Conservation (phyloP, 257 asterid species). For the Fraxinus americana region DNA sequence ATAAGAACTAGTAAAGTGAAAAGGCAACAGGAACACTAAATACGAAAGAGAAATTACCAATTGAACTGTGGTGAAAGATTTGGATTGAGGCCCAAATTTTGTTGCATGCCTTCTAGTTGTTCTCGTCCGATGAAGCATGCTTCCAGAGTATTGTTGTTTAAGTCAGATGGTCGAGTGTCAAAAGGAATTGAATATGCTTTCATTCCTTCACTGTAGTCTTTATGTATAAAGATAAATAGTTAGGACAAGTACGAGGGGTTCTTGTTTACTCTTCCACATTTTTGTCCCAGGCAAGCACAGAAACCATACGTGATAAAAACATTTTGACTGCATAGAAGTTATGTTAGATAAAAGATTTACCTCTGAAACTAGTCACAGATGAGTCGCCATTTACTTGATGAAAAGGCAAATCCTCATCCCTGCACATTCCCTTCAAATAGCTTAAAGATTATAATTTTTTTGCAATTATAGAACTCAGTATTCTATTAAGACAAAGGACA, state of each 20-base stretch:
- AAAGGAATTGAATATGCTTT: conserved; percentile 26
- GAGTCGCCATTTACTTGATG: conserved; percentile 26
- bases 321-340: neutral
- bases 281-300: neutral
- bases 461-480: neutral
- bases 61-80: conserved; percentile 32
- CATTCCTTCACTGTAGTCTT: conserved; percentile 28
- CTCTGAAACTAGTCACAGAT: conserved; percentile 29
- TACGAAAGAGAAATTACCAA: conserved; percentile 27
- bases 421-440: conserved; percentile 31
- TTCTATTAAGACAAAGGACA: neutral
- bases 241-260: neutral
- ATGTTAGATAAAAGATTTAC: conserved; percentile 29
- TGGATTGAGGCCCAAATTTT: conserved; percentile 33
- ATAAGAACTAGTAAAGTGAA: neutral
- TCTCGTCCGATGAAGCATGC: conserved; percentile 37
- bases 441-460: conserved; percentile 16
- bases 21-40: neutral
- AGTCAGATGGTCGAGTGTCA: conserved; percentile 25
- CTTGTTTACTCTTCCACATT: neutral
- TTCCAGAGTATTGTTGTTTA: conserved; percentile 36
- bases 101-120: conserved; percentile 17
- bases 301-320: neutral
- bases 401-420: conserved; percentile 33
- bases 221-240: conserved; percentile 10